Conservation (phyloP, 345 rosid genomes). For the Gossypium herbaceum region DNA sequence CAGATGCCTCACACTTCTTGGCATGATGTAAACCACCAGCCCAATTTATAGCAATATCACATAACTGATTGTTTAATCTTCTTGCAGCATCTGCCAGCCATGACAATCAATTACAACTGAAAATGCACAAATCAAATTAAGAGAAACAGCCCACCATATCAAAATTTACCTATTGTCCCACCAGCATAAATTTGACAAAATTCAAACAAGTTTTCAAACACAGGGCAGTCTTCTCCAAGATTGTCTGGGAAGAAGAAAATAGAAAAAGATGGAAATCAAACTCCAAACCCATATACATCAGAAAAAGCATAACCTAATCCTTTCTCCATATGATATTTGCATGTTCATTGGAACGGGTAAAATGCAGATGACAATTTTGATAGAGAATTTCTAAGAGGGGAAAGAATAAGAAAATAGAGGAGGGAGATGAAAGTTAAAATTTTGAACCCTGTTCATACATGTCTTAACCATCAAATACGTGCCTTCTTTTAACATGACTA, state of each 20-base stretch:
- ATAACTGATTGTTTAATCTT: conserved; percentile 81
- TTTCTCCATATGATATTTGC: background rate
- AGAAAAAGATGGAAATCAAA: conserved; percentile 7
- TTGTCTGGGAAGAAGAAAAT: conserved; percentile 48
- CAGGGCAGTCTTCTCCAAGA: conserved; percentile 98
- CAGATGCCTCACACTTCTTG: conserved; percentile 95
- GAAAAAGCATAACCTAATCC: background rate
- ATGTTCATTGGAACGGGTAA: background rate
- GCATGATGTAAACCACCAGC: conserved; percentile 99
- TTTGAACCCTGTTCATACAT: too few species aligned
- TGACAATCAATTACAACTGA: conserved; percentile 16
- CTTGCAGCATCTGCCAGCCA: conserved; percentile 71
- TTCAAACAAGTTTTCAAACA: conserved; percentile 87
- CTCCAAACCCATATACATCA: background rate
- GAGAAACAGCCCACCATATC: background rate
- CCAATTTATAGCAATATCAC: conserved; percentile 99
- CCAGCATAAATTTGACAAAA: conserved; percentile 99
- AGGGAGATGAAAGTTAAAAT: too few species aligned
- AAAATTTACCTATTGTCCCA: conserved; percentile 79
- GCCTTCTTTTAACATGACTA: too few species aligned
- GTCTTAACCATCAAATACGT: too few species aligned
- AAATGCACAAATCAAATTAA: conserved; percentile 6
- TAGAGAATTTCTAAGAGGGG: too few species aligned
- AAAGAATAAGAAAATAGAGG: too few species aligned
- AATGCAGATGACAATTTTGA: too few species aligned